Base-by-base conservation (phyloP, 208 protist genomes). In the Perkinsela sp. region DNA sequence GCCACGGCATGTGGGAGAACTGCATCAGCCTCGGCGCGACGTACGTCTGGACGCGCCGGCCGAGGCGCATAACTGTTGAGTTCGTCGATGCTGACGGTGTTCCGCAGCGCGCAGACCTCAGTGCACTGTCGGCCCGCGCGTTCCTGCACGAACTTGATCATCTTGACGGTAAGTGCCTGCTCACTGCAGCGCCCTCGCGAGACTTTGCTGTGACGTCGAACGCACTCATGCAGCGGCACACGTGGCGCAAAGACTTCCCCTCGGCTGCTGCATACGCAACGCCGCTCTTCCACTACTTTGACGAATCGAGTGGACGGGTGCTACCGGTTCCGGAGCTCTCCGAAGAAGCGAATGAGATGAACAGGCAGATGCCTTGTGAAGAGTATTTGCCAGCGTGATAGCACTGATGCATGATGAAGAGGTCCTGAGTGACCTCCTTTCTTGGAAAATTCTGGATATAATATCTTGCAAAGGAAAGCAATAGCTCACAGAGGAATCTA, bases 1-100 rank as follows among this genome's bases (percentile, higher is more conserved):
- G 22, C 40, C 89, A 88, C 68, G 87, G 87, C 48, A 92, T 90
- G 87, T 92, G 87, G 87, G 83, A 92, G 72, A 92, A 88, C 74
- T 89, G 84, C 72, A 83, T 90, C 32, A 86, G 80, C 15, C 88
- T 83, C 32, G 83, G 83, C 0, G 75, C 81, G 0, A 77, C 74
- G 66, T 72, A 67, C 30, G 83, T 83, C 31, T 92, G 87, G 84
- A 80, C 89, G 48, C 40, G 88, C 30, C 82, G 87, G 22, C 84
- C 87, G 66, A 83, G 89, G 74, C 74, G 75, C 40, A 82, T 92
- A 67, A 83, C 78, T 0, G 88, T 83, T 75, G 71, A n/a, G 31
- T 83, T 80, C 29, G 73, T 32, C 57, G 84, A 92, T 68, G 69
- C 82, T 66, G 79, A 79, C 69, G 87, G 87, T n/a, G 87, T 82